Conservation (phyloP, 495 filamentous ascomycete species). For the Oleoguttula mirabilis region DNA sequence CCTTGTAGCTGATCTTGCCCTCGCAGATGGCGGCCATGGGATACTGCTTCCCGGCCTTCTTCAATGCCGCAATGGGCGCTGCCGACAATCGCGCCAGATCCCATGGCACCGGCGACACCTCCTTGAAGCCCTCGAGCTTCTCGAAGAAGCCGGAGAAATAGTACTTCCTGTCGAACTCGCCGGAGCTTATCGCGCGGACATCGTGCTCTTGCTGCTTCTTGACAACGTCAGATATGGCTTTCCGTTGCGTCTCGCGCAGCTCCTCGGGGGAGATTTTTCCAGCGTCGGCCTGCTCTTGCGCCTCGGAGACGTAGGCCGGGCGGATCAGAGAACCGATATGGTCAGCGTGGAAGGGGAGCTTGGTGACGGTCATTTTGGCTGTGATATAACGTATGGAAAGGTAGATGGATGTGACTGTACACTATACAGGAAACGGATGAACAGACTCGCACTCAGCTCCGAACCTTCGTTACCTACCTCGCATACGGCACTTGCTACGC, state of each 20-base stretch:
- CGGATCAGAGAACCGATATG: conserved; percentile 78
- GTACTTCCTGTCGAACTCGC: conserved; percentile 48
- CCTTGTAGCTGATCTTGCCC: conserved; percentile 29
- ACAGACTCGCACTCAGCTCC: too few species aligned
- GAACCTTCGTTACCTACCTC: too few species aligned
- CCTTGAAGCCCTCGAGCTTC: conserved; percentile 54
- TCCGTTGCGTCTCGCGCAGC: conserved; percentile 44
- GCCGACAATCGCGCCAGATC: conserved; percentile 29
- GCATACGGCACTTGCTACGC: too few species aligned
- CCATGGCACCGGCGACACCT: conserved; percentile 56
- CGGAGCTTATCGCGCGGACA: conserved; percentile 58
- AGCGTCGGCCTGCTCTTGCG: conserved; percentile 42
- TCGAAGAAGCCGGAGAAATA: conserved; percentile 68
- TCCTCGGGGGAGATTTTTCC: conserved; percentile 33
- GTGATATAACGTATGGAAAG: too few species aligned
- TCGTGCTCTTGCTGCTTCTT: conserved; percentile 35
- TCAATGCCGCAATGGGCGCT: conserved; percentile 19
- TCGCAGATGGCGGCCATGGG: conserved; percentile 51
- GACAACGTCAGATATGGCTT: conserved; percentile 37
- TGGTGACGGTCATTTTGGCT: conserved; percentile 11
- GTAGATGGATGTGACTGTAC: too few species aligned
- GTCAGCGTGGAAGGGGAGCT: conserved; percentile 70
- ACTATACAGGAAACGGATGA: too few species aligned
- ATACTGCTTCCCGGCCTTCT: conserved; percentile 19
- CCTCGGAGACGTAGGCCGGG: conserved; percentile 51